A percentile compares a stretch with the other conserved stretches of the same genome.
Conservation (phyloP, 176 grass and related monocot genomes). For the Metroxylon sagu region DNA sequence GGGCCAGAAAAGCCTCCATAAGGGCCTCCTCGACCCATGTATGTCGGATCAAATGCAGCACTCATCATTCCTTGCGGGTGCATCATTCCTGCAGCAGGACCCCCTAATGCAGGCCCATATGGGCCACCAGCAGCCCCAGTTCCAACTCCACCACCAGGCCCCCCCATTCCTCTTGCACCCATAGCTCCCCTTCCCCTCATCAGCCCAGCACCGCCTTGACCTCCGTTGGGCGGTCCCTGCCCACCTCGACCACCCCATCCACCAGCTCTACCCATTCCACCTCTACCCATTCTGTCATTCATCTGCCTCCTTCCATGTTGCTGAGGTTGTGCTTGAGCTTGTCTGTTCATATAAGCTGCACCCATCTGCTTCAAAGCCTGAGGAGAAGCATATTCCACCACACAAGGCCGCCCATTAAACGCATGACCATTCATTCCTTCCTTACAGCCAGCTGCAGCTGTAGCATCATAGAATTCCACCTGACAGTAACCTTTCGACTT, state of each 20-base stretch:
- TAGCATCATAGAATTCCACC: slow-evolving; percentile 15
- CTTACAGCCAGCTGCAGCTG: slow-evolving; percentile 9
- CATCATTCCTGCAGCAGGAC: slow-evolving; percentile 6
- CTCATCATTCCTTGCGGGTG: slow-evolving; percentile 7
- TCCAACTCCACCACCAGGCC: not conserved
- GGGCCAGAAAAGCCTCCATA: slow-evolving; percentile 3
- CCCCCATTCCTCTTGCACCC: slow-evolving; percentile 5
- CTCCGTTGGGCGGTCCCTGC: not conserved
- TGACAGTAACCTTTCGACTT: slow-evolving; percentile 11
- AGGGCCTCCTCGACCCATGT: slow-evolving; percentile 4
- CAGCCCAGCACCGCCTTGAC: slow-evolving; percentile 1
- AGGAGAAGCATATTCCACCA: slow-evolving; percentile 14
- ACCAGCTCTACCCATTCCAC: not conserved
- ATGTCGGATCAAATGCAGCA: slow-evolving; percentile 2
- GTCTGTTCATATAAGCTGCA: not conserved
- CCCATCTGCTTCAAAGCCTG: slow-evolving; percentile 4
- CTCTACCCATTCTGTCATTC: not conserved
- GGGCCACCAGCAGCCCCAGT: not conserved
- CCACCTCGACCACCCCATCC: slow-evolving; percentile 10
- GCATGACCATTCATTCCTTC: slow-evolving; percentile 17
- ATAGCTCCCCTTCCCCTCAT: slow-evolving; percentile 9
- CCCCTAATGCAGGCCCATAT: slow-evolving; percentile 2
- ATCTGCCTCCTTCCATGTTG: slow-evolving; percentile 4
- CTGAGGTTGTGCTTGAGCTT: not conserved
- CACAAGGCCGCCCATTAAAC: slow-evolving; percentile 9